Conservation (phyloP, 1,284 basidiomycete species). For the Fomes fomentarius region DNA sequence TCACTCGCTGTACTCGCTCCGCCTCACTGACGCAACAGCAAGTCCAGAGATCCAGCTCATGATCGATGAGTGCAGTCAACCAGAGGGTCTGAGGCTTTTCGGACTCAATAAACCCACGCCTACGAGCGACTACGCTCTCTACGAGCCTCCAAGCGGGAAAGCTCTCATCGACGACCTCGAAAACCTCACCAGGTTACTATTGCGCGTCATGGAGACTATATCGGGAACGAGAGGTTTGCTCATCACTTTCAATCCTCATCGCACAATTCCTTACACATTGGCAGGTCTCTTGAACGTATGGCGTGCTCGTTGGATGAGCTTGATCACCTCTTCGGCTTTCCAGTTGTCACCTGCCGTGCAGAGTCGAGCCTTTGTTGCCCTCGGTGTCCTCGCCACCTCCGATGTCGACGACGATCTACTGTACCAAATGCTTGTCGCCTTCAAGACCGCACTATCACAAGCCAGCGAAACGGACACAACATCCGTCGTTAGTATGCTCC, state of each 20-base stretch:
- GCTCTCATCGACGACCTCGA: slow-evolving; percentile 69
- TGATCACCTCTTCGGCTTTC: slow-evolving; percentile 92
- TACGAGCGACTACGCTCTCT: slow-evolving; percentile 64
- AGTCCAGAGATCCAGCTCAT: slow-evolving; percentile 60
- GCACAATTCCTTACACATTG: not conserved
- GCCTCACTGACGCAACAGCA: slow-evolving; percentile 57
- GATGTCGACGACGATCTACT: slow-evolving; percentile 88
- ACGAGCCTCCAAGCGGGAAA: slow-evolving; percentile 62
- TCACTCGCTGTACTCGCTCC: slow-evolving; percentile 69
- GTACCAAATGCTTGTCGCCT: slow-evolving; percentile 87
- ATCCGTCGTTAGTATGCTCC: slow-evolving; percentile 84
- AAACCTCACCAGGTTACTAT: slow-evolving; percentile 65
- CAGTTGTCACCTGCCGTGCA: slow-evolving; percentile 91
- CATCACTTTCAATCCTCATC: not conserved
- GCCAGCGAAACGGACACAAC: slow-evolving; percentile 73
- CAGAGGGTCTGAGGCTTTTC: slow-evolving; percentile 70
- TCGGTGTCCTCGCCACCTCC: slow-evolving; percentile 78
- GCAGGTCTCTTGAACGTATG: slow-evolving; percentile 88
- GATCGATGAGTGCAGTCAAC: slow-evolving; percentile 61
- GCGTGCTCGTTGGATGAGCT: slow-evolving; percentile 92
- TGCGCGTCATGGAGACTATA: slow-evolving; percentile 66
- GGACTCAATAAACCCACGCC: slow-evolving; percentile 65
- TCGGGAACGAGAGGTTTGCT: slow-evolving; percentile 71
- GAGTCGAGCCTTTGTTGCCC: slow-evolving; percentile 85
- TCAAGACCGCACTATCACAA: slow-evolving; percentile 66